Evolutionary conservation across 257 asterid genomes (phyloP), one percentile per base, ranked within the genome.

Genomic region (Ligustrum vulgare): DNA sequence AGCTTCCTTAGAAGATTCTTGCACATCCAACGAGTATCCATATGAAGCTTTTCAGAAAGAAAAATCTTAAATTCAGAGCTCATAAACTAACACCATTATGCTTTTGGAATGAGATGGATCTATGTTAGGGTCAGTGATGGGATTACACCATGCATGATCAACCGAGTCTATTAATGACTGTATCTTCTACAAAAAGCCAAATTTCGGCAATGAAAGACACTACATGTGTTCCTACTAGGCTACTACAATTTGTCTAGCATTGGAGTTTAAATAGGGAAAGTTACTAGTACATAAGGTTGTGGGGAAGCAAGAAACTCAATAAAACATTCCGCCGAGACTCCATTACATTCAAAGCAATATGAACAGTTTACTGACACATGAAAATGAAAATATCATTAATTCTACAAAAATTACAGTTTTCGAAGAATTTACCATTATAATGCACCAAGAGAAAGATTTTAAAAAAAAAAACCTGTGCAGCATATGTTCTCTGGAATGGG

Each of bases 401-500:
- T 23, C 25, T 22, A 47, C 12, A 20, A 47, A 43, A 69, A n/a
- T 18, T 64, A 58, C 64, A 80, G 37, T 62, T 68, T 45, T 65
- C 33, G 33, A 25, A 51, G 51, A 49, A 6, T 4, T 12, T 33
- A 68, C n/a, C 51, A 39, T 41, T 39, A 65, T 68, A 16, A 47
- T 34, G 16, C 23, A 72, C 51, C 12, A 22, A 36, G 33, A 43
- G 25, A 58, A 69, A 7, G 41, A 8, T n/a, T n/a, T n/a, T n/a
- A 35, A 28, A 28, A 72, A 33, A 68, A 78, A 84, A 71, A 74
- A 89, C 95, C 95, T 89, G 95, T 69, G 80, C 73, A 63, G 92
- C 95, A 67, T 84, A 89, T 6, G 92, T 86, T 73, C 92, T 84
- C 79, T 87, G 92, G 77, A 89, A 89, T 49, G 95, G 92, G 72